Evolutionary conservation across 2,329 filamentous ascomycete species (phyloP).

Genomic region (Ilyonectria mors-panacis): DNA sequence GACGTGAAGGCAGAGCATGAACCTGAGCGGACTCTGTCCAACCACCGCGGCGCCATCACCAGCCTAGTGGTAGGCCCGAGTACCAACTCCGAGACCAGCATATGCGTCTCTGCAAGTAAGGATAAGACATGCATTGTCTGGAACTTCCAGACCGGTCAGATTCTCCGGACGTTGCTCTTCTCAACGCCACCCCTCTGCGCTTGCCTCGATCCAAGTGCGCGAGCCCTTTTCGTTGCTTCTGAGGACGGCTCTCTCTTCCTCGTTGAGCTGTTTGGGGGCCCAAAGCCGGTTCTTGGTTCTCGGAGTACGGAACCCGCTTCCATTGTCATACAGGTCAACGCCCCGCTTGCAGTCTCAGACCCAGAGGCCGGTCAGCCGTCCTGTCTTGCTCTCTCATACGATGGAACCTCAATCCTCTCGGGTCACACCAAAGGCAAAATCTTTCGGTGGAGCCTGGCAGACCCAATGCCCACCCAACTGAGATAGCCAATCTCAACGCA

Average conservation of each 20-base stretch:
- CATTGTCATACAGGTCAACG: slow-evolving; percentile 70
- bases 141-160: slow-evolving; percentile 87
- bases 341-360: slow-evolving; percentile 70
- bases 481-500: slow-evolving; percentile 81
- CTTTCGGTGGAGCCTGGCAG: slow-evolving; percentile 83
- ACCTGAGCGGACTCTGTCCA: slow-evolving; percentile 83
- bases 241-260: slow-evolving; percentile 86
- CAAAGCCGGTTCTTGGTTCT: slow-evolving; percentile 69
- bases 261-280: slow-evolving; percentile 77
- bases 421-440: slow-evolving; percentile 87
- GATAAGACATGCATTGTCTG: slow-evolving; percentile 94
- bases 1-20: slow-evolving; percentile 71
- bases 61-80: slow-evolving; percentile 75
- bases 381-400: slow-evolving; percentile 83
- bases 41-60: slow-evolving; percentile 82
- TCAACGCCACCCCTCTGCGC: slow-evolving; percentile 80
- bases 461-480: slow-evolving; percentile 76
- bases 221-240: slow-evolving; percentile 85
- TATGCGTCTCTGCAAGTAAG: slow-evolving; percentile 86
- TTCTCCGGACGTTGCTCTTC: slow-evolving; percentile 86
- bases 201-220: slow-evolving; percentile 84
- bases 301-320: slow-evolving; percentile 67
- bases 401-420: slow-evolving; percentile 84
- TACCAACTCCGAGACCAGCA: slow-evolving; percentile 77
- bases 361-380: slow-evolving; percentile 75